Conservation (phyloP, 257 asterid species). For the Henckelia pumila region DNA sequence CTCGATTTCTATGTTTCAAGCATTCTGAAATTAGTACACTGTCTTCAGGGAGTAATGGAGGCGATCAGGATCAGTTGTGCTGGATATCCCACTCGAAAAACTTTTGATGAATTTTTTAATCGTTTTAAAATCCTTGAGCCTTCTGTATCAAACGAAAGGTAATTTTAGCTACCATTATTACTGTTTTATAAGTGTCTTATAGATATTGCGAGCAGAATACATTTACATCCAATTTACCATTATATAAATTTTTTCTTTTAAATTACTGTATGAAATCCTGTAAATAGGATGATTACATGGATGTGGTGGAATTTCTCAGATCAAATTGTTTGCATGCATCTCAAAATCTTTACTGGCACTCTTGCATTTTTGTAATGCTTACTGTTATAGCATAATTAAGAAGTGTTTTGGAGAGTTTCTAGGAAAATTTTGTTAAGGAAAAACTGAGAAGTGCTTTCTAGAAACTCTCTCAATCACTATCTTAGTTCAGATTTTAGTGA, state of each 20-base stretch:
- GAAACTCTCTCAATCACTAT: too few relatives aligned
- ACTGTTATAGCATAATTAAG: not conserved
- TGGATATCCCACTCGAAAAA: slow-evolving; percentile 85
- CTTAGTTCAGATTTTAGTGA: too few relatives aligned
- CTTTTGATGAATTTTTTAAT: slow-evolving; percentile 59
- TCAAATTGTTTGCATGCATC: not conserved
- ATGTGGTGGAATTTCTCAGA: too few relatives aligned
- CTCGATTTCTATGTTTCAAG: slow-evolving; percentile 21
- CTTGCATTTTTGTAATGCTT: slow-evolving; percentile 1
- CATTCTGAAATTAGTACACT: slow-evolving; percentile 20
- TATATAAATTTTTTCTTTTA: not conserved
- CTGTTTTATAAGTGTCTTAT: slow-evolving; percentile 13
- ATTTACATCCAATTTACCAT: not conserved
- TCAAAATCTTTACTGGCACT: not conserved
- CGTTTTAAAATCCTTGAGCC: slow-evolving; percentile 79
- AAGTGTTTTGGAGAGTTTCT: too few relatives aligned
- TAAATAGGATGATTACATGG: too few relatives aligned
- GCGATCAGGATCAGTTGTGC: slow-evolving; percentile 98
- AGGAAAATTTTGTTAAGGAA: too few relatives aligned
- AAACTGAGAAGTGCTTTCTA: too few relatives aligned
- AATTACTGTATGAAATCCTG: too few relatives aligned
- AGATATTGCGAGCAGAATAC: not conserved
- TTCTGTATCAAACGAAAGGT: slow-evolving; percentile 55
- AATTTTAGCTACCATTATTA: slow-evolving; percentile 16
- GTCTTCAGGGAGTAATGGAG: slow-evolving; percentile 84